Percentiles rank a stretch among this genome's conserved stretches.
phyloP scores from a whole-genome alignment of 352 stramenopile genomes.

The Pelagophyceae sp. region DNA sequence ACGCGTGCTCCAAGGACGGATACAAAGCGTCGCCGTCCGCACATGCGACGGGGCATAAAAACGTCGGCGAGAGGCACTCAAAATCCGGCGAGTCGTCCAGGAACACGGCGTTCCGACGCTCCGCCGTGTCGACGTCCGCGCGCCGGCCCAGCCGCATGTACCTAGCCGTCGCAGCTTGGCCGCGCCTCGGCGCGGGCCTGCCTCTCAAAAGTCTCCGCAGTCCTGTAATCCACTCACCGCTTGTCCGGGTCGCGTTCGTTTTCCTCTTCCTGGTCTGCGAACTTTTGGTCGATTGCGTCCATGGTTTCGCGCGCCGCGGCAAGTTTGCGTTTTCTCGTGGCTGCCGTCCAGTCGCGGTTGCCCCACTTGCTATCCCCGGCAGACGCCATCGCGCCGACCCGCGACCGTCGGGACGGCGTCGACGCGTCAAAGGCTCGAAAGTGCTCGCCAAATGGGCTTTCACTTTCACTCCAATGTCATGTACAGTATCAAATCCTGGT shows the following conservation, averaged over 20 bases:
- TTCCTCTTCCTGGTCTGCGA: background rate
- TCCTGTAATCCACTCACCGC: background rate
- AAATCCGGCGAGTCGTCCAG: background rate
- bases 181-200: no score
- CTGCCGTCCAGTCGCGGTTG: background rate
- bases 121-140: background rate
- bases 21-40: background rate
- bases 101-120: background rate
- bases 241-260: background rate
- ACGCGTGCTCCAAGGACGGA: conserved; percentile 9
- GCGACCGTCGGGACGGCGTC: no score
- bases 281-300: conserved; percentile 7
- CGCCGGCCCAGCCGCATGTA: background rate
- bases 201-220: no score
- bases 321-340: background rate
- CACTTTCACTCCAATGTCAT: no score
- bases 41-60: background rate
- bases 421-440: no score
- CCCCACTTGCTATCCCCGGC: no score
- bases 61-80: background rate
- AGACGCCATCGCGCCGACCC: no score
- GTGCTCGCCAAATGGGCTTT: no score
- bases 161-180: no score
- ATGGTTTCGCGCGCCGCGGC: background rate
- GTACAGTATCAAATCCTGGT: no score